phyloP scores from a whole-genome alignment of 2,329 filamentous ascomycete genomes.

The Cryphonectria japonica region DNA sequence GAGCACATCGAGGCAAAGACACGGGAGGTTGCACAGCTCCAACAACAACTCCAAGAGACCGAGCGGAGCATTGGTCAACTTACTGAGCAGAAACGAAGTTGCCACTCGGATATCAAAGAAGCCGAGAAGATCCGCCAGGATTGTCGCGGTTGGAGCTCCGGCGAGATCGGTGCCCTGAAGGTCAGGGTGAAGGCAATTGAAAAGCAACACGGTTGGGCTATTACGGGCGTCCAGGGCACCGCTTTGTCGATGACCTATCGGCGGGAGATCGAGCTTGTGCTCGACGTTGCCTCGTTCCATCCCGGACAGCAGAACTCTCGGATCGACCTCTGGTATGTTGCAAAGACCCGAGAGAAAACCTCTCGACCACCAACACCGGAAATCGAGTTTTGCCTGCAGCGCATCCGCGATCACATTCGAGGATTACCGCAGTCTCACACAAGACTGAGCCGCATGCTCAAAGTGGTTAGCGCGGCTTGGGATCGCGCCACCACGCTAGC shows the following conservation, averaged over 20 bases:
- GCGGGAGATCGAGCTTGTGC: conserved; percentile 73
- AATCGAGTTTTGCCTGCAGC: conserved; percentile 75
- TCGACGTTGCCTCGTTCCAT: conserved; percentile 68
- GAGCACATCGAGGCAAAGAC: conserved; percentile 72
- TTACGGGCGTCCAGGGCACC: conserved; percentile 65
- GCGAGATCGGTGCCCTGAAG: conserved; percentile 80
- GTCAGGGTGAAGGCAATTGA: conserved; percentile 69
- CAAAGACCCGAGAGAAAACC: conserved; percentile 57
- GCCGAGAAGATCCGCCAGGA: conserved; percentile 85
- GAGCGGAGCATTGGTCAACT: conserved; percentile 66
- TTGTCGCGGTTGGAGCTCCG: conserved; percentile 84
- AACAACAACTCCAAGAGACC: conserved; percentile 68
- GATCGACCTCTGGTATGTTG: conserved; percentile 74
- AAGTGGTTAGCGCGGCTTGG: conserved; percentile 66
- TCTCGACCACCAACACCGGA: conserved; percentile 63
- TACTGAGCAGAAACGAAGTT: conserved; percentile 69
- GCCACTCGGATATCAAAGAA: conserved; percentile 74
- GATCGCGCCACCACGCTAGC: conserved; percentile 63
- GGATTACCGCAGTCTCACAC: conserved; percentile 62
- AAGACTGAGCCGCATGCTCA: conserved; percentile 60
- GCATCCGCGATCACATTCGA: conserved; percentile 70
- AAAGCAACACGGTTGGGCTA: conserved; percentile 70
- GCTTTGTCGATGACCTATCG: conserved; percentile 75
- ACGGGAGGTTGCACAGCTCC: conserved; percentile 67
- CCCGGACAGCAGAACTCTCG: conserved; percentile 50